These are phyloP conservation scores for Fraxinus americana DNA, from an alignment of 257 asterid species.

Conservation along the genomic window DNA sequence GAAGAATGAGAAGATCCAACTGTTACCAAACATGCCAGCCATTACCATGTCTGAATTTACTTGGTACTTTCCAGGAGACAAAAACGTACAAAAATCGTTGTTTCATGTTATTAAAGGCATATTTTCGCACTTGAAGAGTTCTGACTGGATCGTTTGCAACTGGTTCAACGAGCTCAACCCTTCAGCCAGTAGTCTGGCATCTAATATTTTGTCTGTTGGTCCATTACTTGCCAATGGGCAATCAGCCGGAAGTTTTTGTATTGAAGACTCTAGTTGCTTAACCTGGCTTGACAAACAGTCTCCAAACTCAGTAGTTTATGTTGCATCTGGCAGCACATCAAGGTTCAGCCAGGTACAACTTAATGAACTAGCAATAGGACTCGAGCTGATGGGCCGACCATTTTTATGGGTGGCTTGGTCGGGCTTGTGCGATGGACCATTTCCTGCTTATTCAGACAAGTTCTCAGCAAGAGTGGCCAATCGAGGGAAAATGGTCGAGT, in stretches of 20 bases:
- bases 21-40: conserved; percentile 41
- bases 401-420: conserved; percentile 33
- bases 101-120: not conserved
- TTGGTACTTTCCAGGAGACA: conserved; percentile 52
- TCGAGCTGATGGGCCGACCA: conserved; percentile 46
- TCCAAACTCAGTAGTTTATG: conserved; percentile 50
- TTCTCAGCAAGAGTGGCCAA: conserved; percentile 32
- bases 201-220: conserved; percentile 52
- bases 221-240: conserved; percentile 44
- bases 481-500: conserved; percentile 55
- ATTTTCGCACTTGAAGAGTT: conserved; percentile 15
- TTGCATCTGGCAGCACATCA: conserved; percentile 65
- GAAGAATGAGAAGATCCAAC: conserved; percentile 36
- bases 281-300: conserved; percentile 61
- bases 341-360: conserved; percentile 46
- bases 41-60: conserved; percentile 39
- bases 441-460: conserved; percentile 20
- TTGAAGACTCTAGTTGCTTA: conserved; percentile 57
- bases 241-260: conserved; percentile 39
- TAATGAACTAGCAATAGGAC: conserved; percentile 50
- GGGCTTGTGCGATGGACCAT: conserved; percentile 32
- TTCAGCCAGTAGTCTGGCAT: conserved; percentile 9
- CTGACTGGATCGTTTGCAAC: conserved; percentile 55
- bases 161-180: conserved; percentile 50
- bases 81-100: conserved; percentile 24